These are phyloP conservation scores for Urochloa ruziziensis DNA, from an alignment of 176 grass and related monocot species.

Conservation along the genomic window DNA sequence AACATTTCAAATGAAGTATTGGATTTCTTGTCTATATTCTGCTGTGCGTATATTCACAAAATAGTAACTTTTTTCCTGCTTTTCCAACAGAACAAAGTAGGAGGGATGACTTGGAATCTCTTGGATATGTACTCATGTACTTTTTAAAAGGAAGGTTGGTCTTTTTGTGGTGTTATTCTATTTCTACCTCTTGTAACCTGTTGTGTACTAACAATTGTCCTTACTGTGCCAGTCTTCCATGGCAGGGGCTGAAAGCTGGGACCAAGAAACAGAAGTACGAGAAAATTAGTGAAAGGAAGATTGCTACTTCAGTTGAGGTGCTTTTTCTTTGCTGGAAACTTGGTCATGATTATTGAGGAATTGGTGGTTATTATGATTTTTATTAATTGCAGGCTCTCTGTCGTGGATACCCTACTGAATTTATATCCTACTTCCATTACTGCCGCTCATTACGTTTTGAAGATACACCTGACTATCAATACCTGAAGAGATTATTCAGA, in stretches of 20 bases:
- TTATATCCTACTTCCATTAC: conserved; percentile 80
- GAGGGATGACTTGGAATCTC: conserved; percentile 94
- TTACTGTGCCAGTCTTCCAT: conserved; percentile 62
- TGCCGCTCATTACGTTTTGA: conserved; percentile 84
- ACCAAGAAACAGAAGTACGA: conserved; percentile 96
- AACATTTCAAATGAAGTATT: not conserved
- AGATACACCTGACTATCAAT: conserved; percentile 76
- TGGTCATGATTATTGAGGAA: not conserved
- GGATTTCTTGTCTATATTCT: conserved; percentile 1
- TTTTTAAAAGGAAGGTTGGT: conserved; percentile 94
- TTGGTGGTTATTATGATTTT: not conserved
- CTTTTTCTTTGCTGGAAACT: conserved; percentile 1
- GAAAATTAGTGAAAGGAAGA: conserved; percentile 88
- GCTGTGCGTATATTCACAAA: not conserved
- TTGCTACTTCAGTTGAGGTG: conserved; percentile 86
- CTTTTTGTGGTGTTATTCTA: not conserved
- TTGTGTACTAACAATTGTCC: conserved; percentile 1
- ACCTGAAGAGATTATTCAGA: conserved; percentile 80
- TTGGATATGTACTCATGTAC: conserved; percentile 97
- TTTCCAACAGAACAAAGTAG: conserved; percentile 80
- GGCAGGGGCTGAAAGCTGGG: conserved; percentile 93
- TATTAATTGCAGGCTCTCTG: conserved; percentile 55
- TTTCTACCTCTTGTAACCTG: not conserved
- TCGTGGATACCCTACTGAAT: conserved; percentile 75
- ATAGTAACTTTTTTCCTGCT: conserved; percentile 23